Base-by-base conservation (phyloP, 2,329 filamentous ascomycete genomes). In the Neofusicoccum umdonicola region DNA sequence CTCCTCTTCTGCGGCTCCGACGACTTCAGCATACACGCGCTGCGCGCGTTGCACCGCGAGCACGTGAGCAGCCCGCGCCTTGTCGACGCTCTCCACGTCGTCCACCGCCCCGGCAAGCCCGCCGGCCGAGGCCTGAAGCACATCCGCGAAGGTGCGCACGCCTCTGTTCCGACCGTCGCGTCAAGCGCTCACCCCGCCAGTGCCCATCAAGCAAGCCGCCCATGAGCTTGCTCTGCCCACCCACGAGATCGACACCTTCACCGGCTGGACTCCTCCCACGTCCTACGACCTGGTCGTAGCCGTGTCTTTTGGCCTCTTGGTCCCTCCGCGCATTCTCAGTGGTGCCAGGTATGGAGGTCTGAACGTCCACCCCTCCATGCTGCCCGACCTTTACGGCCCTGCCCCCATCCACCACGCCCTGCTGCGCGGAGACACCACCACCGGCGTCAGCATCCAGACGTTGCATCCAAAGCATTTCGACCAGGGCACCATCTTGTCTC, bases 1-100 rank as follows among this genome's bases (percentile, higher is more conserved):
- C 92, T 99, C 62, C 84, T 99, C 3, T 99, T 97, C 79, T 98
- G 93, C 78, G 95, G 95, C 67, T 95, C 94, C 3, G 95, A 99
- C 76, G 84, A 88, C 2, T 97, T 98, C 78, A 97, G 94, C 80
- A 90, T 90, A 71, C 85, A 85, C 61, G 92, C 92, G 1, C 81
- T 99, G 57, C 80, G 80, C 65, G 90, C 90, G 5, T 80, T 99
- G 39, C 77, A 89, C 70, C 72, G 79, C 4, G 89, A 92, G 72
- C 83, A 88, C 61, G 66, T 71, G 8, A 51, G 68, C 5, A 65
- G 70, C 3, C 69, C 71, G 5, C 39, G 63, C 9, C 72, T 77
- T 37, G 62, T 83, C 83, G 64, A 83, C 79, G 92, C 90, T 4
- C 89, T 99, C 68, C 90, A 97, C 76, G 93, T 99, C 2, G 87